These are phyloP conservation scores for Chaetothyriales sp. DNA, from an alignment of 2,329 filamentous ascomycete genomes.

Conservation along the genomic window DNA sequence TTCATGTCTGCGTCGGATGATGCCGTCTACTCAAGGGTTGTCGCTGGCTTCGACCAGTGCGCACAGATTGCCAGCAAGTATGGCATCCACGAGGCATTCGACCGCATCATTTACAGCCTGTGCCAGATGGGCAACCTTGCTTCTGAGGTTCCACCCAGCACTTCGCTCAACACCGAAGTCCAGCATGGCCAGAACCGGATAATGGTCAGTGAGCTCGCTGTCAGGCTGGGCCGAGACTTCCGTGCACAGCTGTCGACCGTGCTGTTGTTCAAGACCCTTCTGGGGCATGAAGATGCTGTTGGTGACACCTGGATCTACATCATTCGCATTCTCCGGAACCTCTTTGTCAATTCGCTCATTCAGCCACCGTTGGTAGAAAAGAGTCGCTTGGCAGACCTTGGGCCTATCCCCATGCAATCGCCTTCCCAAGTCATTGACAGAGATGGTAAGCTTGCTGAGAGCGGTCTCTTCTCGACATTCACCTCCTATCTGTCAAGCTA, in stretches of 20 bases:
- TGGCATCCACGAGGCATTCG: conserved; percentile 67
- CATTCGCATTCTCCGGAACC: conserved; percentile 80
- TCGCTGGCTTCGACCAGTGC: conserved; percentile 91
- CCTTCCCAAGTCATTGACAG: conserved; percentile 89
- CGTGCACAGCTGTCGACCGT: conserved; percentile 85
- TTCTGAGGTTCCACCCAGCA: conserved; percentile 61
- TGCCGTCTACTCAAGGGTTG: conserved; percentile 81
- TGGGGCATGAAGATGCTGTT: conserved; percentile 66
- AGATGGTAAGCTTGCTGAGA: conserved; percentile 59
- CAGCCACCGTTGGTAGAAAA: conserved; percentile 43
- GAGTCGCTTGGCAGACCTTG: conserved; percentile 36
- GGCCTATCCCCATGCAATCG: conserved; percentile 73
- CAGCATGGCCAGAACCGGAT: conserved; percentile 82
- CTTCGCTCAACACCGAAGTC: conserved; percentile 83
- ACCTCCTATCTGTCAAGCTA: conserved; percentile 98
- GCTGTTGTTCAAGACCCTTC: conserved; percentile 85
- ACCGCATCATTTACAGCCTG: conserved; percentile 81
- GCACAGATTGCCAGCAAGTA: conserved; percentile 82
- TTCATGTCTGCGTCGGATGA: conserved; percentile 99
- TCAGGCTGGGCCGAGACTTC: conserved; percentile 87
- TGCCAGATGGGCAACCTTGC: conserved; percentile 82
- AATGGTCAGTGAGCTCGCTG: conserved; percentile 96
- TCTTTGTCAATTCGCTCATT: conserved; percentile 90
- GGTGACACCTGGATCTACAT: conserved; percentile 48
- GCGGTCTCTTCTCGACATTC: conserved; percentile 81